Base-by-base conservation (phyloP, 225 moss, liverwort and hornwort species). In the Sphagnum contortum region DNA sequence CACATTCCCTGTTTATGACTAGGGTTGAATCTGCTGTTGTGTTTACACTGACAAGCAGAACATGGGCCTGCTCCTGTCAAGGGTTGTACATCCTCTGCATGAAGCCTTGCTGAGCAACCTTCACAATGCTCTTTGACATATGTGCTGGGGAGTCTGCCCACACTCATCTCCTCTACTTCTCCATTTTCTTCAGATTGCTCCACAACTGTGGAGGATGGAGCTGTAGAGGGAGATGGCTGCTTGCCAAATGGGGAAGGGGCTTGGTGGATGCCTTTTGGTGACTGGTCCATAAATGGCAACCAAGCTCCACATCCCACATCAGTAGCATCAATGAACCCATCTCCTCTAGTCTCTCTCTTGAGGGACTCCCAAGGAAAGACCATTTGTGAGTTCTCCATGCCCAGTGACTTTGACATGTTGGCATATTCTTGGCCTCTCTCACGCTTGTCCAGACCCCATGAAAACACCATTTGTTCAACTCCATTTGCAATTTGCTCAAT, bases 381-480 rank as follows among this genome's bases (percentile, higher is more conserved):
- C 4, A 48, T 63, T 2, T 80, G 65, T 29, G 68, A 49, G 49
- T 58, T 70, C 3, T 63, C 68, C 58, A 80, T 73, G 0, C 57
- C 68, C 9, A 80, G n/a, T 0, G 75, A 66, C 57, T 77, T 68
- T n/a, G 80, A 80, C 44, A 77, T 54, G 5, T 77, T 63, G 2
- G 50, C 70, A 45, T 77, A 77, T 50, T 83, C 75, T 4, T 73
- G 75, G 4, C 80, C 66, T 56, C 63, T 70, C 49, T 77, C 72
- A 49, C 80, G 67, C 48, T 80, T 73, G 6, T 69, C 60, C 5
- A 80, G 61, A 3, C 76, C 68, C 80, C 80, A 83, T 0, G 80
- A 80, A 9, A 73, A 75, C 0, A 83, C 80, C 83, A 83, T 80
- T 48, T 63, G 74, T 4, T 83, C 83, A 8, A 83, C 83, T 4